Percentiles rank a stretch among this genome's conserved stretches.
Evolutionary conservation across 2,329 filamentous ascomycete species (phyloP).

Genomic region (Zymoseptoria pseudotritici): DNA sequence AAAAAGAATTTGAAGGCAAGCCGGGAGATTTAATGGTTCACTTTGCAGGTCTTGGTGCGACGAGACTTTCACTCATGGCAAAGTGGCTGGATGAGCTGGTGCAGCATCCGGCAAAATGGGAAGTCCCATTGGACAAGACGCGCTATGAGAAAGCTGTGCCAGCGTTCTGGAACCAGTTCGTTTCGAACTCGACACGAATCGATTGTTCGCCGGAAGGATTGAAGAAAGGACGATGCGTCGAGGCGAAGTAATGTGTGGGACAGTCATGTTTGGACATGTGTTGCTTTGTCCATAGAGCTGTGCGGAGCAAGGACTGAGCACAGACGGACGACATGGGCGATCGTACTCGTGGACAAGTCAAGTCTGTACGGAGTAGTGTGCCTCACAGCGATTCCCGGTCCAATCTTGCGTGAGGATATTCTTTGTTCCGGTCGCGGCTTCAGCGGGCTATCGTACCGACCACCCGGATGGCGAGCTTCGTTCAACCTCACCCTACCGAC

Average conservation of each 20-base stretch:
- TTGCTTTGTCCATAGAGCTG: no score
- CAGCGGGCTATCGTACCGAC: background rate
- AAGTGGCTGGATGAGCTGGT: conserved; percentile 14
- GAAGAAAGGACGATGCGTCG: background rate
- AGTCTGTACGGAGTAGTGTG: no score
- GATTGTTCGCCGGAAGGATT: background rate
- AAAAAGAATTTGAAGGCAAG: conserved; percentile 16
- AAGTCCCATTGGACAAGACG: conserved; percentile 14
- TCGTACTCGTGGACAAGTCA: no score
- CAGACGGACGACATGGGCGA: no score
- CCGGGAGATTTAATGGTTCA: conserved; percentile 16
- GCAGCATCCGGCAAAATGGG: conserved; percentile 5
- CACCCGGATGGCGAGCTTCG: background rate
- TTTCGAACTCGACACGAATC: background rate
- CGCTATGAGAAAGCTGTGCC: conserved; percentile 13
- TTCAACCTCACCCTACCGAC: background rate
- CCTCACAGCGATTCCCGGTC: no score
- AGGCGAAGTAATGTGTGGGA: background rate
- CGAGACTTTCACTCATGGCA: conserved; percentile 18
- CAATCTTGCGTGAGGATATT: background rate
- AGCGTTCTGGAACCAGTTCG: conserved; percentile 17
- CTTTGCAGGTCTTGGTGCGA: conserved; percentile 18
- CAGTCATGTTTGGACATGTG: no score
- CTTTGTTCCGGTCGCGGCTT: background rate
- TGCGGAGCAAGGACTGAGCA: no score